phyloP scores from a whole-genome alignment of 192 early-diverging fungal species.

The Jimgerdemannia flammicorona region DNA sequence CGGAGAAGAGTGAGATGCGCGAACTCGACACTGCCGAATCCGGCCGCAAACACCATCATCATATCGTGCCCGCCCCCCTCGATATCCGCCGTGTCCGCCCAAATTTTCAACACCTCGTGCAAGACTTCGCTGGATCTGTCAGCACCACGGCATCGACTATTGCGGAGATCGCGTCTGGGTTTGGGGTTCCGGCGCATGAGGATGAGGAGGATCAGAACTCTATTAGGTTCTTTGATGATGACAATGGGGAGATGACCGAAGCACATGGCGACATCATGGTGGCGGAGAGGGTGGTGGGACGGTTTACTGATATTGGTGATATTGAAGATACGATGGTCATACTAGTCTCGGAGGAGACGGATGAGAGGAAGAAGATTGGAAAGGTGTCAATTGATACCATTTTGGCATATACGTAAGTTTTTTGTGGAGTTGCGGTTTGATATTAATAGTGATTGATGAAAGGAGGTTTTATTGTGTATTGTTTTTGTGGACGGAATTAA shows the following conservation, averaged over 20 bases:
- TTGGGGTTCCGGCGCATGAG: constrained; percentile 6
- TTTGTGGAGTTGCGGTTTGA: neutral
- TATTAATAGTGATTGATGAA: neutral
- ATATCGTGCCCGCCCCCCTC: neutral
- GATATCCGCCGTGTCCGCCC: neutral
- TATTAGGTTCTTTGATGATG: neutral
- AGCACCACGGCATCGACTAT: constrained; percentile 4
- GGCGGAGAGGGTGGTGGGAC: neutral
- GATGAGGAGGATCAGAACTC: constrained; percentile 1
- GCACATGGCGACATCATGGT: neutral
- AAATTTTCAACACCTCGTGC: constrained; percentile 4
- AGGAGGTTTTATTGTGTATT: neutral
- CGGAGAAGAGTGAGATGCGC: constrained; percentile 7
- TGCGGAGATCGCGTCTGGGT: constrained; percentile 9
- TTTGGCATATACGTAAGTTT: constrained; percentile 21
- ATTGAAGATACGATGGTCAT: neutral
- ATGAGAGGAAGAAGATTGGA: constrained; percentile 1
- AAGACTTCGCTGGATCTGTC: constrained; percentile 9
- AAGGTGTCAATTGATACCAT: constrained; percentile 9
- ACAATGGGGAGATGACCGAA: neutral
- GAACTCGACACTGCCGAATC: neutral
- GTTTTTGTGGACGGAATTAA: neutral
- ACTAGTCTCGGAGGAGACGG: neutral
- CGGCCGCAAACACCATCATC: constrained; percentile 5
- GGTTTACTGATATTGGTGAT: too few relatives aligned